A percentile compares a stretch with the other conserved stretches of the same genome.
phyloP scores from a whole-genome alignment of 2,329 filamentous ascomycete genomes.

The Botryosphaeria agaves region DNA sequence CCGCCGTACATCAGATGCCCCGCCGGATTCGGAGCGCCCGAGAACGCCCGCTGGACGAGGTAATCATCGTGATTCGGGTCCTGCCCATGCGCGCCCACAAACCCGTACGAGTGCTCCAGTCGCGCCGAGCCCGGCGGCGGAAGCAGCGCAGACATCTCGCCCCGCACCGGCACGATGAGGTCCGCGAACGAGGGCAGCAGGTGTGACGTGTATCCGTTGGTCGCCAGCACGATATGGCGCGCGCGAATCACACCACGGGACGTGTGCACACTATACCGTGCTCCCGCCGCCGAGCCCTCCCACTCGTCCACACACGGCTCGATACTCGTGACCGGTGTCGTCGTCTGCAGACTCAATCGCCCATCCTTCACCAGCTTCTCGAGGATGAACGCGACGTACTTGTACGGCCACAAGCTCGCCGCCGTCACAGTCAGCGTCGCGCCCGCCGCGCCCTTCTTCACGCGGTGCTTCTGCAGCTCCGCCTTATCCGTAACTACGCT shows the following conservation, averaged over 20 bases:
- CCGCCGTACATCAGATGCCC: slow-evolving; percentile 5
- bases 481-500: slow-evolving; percentile 20
- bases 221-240: slow-evolving; percentile 53
- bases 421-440: slow-evolving; percentile 48
- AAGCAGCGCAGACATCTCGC: slow-evolving; percentile 50
- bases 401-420: slow-evolving; percentile 67
- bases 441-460: slow-evolving; percentile 37
- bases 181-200: slow-evolving; percentile 52
- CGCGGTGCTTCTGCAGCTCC: slow-evolving; percentile 33
- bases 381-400: slow-evolving; percentile 57
- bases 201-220: slow-evolving; percentile 69
- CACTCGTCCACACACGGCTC: slow-evolving; percentile 4
- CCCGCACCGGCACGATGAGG: slow-evolving; percentile 60
- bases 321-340: slow-evolving; percentile 38
- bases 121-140: slow-evolving; percentile 31
- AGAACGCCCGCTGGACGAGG: slow-evolving; percentile 48
- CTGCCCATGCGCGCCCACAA: slow-evolving; percentile 34
- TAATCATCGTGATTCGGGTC: slow-evolving; percentile 46
- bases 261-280: slow-evolving; percentile 46
- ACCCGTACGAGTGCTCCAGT: slow-evolving; percentile 45
- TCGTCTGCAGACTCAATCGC: slow-evolving; percentile 56
- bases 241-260: slow-evolving; percentile 48
- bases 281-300: neutral
- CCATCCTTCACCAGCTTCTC: slow-evolving; percentile 35
- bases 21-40: slow-evolving; percentile 17